These are phyloP conservation scores for Aspergillus latus DNA, from an alignment of 2,329 filamentous ascomycete genomes.

Conservation along the genomic window DNA sequence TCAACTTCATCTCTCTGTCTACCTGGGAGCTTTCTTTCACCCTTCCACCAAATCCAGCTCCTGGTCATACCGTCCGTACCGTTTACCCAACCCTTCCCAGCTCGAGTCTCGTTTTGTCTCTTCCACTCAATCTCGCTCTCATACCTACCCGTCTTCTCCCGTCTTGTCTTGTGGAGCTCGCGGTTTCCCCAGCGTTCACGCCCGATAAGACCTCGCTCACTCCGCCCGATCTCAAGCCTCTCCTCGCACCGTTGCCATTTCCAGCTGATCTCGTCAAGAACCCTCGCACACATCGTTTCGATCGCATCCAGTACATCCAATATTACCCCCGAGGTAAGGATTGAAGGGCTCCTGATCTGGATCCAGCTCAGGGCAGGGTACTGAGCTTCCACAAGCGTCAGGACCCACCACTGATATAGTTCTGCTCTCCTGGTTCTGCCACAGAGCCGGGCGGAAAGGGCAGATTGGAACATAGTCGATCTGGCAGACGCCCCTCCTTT, in stretches of 20 bases:
- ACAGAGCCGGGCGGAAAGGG: slow-evolving; percentile 45
- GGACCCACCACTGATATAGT: slow-evolving; percentile 33
- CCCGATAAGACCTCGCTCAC: slow-evolving; percentile 26
- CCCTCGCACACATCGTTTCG: background rate
- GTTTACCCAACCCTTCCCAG: background rate
- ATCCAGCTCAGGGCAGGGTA: slow-evolving; percentile 19
- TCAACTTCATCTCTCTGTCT: slow-evolving; percentile 12
- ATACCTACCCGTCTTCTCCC: background rate
- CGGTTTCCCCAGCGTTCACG: slow-evolving; percentile 12
- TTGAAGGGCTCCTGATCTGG: slow-evolving; percentile 10
- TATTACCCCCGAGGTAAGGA: slow-evolving; percentile 9
- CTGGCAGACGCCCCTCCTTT: slow-evolving; percentile 69
- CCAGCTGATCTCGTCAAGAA: background rate
- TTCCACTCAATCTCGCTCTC: slow-evolving; percentile 1
- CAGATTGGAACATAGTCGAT: slow-evolving; percentile 56
- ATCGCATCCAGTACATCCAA: background rate
- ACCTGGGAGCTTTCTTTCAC: background rate
- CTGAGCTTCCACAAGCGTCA: slow-evolving; percentile 27
- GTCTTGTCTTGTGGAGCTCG: slow-evolving; percentile 14
- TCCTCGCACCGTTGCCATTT: background rate
- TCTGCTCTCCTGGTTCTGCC: slow-evolving; percentile 48
- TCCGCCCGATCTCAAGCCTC: slow-evolving; percentile 13
- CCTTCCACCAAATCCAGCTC: background rate
- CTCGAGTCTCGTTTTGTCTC: background rate
- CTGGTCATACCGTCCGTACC: background rate